Evolutionary conservation across 352 stramenopile genomes (phyloP).

Genomic region (Pythium guiyangense): DNA sequence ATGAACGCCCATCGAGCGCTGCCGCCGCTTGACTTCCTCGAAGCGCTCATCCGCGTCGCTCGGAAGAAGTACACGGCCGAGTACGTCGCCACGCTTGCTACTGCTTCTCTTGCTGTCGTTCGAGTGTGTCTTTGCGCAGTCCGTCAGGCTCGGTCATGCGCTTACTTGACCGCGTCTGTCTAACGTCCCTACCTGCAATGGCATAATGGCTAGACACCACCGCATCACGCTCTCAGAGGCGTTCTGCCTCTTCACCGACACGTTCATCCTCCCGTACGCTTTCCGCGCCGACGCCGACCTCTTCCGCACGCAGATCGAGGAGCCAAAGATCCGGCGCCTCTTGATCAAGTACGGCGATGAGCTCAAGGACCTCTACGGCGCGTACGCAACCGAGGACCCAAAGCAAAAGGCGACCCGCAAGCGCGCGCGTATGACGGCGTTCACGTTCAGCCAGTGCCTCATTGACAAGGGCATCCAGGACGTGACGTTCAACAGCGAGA

Average conservation of each 20-base stretch:
- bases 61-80: constrained; percentile 64
- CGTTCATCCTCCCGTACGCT: constrained; percentile 65
- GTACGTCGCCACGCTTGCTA: constrained; percentile 21
- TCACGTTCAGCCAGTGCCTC: constrained; percentile 58
- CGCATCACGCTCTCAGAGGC: constrained; percentile 66
- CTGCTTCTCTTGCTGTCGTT: too few species aligned
- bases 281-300: constrained; percentile 71
- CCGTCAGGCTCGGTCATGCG: not conserved
- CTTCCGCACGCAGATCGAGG: constrained; percentile 71
- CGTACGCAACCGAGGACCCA: constrained; percentile 44
- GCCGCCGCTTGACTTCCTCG: constrained; percentile 57
- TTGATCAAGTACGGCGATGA: constrained; percentile 62
- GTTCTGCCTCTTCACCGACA: constrained; percentile 74
- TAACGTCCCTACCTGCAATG: not conserved
- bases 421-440: constrained; percentile 42
- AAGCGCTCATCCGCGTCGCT: constrained; percentile 51
- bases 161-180: too few species aligned
- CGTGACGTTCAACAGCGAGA: constrained; percentile 57
- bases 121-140: too few species aligned
- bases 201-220: constrained; percentile 28
- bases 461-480: constrained; percentile 59
- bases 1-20: constrained; percentile 39
- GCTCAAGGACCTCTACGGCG: constrained; percentile 46
- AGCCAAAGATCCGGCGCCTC: constrained; percentile 53
- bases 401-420: constrained; percentile 35